A percentile compares a stretch with the other conserved stretches of the same genome.
These are phyloP conservation scores for Gorgonomyces haynaldii DNA, from an alignment of 192 early-diverging fungal genomes.

Conservation along the genomic window DNA sequence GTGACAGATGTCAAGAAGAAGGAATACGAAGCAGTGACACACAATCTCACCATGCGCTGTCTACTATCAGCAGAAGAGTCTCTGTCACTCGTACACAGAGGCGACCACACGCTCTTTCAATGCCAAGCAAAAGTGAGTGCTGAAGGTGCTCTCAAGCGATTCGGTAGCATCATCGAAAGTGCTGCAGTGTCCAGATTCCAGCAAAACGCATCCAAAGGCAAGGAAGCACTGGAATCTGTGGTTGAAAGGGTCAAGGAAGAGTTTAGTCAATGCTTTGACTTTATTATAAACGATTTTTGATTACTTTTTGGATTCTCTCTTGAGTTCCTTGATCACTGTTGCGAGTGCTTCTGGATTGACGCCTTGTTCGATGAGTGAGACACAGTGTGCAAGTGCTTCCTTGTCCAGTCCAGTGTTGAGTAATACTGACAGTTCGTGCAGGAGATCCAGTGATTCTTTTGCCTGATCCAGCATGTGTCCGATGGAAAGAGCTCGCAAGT, in stretches of 20 bases:
- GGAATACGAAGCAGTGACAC: conserved; percentile 62
- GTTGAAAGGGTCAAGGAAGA: too few species aligned
- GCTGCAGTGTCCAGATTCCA: conserved; percentile 75
- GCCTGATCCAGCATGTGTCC: neutral
- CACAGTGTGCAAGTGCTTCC: conserved; percentile 58
- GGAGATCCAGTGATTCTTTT: conserved; percentile 28
- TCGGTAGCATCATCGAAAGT: conserved; percentile 75
- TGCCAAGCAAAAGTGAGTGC: neutral
- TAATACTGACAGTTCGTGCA: conserved; percentile 61
- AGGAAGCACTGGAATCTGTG: conserved; percentile 75
- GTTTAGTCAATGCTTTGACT: too few species aligned
- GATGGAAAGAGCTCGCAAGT: too few species aligned
- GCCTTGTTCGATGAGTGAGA: conserved; percentile 66
- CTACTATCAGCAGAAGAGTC: conserved; percentile 76
- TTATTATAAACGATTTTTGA: neutral
- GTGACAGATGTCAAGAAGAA: conserved; percentile 68
- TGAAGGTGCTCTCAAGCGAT: conserved; percentile 31
- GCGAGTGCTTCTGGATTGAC: conserved; percentile 72
- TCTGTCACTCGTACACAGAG: conserved; percentile 6
- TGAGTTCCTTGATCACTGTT: conserved; percentile 37
- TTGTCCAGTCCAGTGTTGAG: conserved; percentile 64
- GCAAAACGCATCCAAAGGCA: conserved; percentile 77
- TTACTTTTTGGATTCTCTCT: conserved; percentile 10
- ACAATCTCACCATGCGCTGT: conserved; percentile 77
- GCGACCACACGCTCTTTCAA: conserved; percentile 3